Evolutionary conservation across 306 rosid genomes (phyloP), one percentile per base, ranked within the genome.

Genomic region (Prosopis cineraria): DNA sequence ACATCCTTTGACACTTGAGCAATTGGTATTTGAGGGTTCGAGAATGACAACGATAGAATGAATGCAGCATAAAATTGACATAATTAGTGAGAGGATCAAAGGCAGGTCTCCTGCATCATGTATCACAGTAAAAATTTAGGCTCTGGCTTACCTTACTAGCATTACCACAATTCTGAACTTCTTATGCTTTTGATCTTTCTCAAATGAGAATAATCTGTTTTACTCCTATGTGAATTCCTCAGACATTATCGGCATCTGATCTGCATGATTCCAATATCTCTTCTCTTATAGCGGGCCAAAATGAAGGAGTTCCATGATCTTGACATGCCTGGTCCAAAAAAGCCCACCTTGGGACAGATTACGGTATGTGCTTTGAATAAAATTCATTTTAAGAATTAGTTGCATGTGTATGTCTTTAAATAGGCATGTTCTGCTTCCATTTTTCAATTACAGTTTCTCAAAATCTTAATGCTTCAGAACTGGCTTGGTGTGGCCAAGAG

Each of bases 231-330:
- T 80, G 78, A 62, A 10, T 81, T 64, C 72, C 25, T 62, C 89
- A 93, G 98, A 93, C 98, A 63, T 71, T 93, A 60, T 88, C 97
- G 72, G 98, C 98, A 76, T 58, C 84, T 70, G 98, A 93, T 87
- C 87, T 93, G 19, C 90, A 75, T 20, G 89, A 91, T 82, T 79
- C 90, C 25, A 83, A 82, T 53, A 87, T 78, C 68, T 91, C 97
- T 83, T 80, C 87, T 78, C 93, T 89, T 73, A 89, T 91, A 80
- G 98, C 97, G 1, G n/a, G 59, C 87, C 62, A 93, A 93, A 82
- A 3, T 91, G 92, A 93, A 80, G 89, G 97, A 93, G 83, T 91
- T 93, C 72, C 95, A 93, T 85, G 86, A 83, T 78, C 89, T 91
- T 37, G 84, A 87, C 40, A 89, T 88, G 90, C 95, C 93, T 68